Evolutionary conservation across 176 grass and related monocot genomes (phyloP).

Genomic region (Melocanna baccifera): DNA sequence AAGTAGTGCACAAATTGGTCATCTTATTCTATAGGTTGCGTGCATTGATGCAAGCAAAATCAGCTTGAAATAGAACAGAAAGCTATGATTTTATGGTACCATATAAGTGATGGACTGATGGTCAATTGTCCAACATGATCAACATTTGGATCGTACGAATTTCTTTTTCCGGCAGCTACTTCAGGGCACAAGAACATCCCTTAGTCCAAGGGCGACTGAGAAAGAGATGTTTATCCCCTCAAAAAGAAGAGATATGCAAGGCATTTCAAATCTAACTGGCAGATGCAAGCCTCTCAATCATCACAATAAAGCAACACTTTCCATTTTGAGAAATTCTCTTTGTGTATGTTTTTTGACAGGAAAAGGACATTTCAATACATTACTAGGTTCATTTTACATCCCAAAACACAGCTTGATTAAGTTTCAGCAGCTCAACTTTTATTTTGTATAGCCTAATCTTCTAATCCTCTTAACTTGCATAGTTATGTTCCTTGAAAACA

Average conservation of each 20-base stretch:
- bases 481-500: constrained; percentile 16
- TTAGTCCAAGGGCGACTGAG: constrained; percentile 35
- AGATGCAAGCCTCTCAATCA: constrained; percentile 22
- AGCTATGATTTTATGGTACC: background rate
- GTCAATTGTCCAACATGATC: constrained; percentile 14
- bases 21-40: constrained; percentile 1
- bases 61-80: constrained; percentile 23
- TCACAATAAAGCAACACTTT: constrained; percentile 11
- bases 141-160: background rate
- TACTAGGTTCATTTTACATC: constrained; percentile 7
- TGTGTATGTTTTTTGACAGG: background rate
- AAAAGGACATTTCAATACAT: constrained; percentile 9
- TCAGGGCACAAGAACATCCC: constrained; percentile 32
- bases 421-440: background rate
- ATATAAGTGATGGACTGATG: constrained; percentile 12
- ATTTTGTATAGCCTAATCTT: background rate
- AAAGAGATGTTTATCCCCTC: constrained; percentile 46
- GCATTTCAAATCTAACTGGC: background rate
- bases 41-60: background rate
- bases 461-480: background rate
- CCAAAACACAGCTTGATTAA: constrained; percentile 1
- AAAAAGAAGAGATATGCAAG: background rate
- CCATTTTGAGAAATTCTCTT: background rate
- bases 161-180: constrained; percentile 33
- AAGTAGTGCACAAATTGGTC: constrained; percentile 1